Conservation (phyloP, 2,329 filamentous ascomycete species). For the Fusarium incarnatum region DNA sequence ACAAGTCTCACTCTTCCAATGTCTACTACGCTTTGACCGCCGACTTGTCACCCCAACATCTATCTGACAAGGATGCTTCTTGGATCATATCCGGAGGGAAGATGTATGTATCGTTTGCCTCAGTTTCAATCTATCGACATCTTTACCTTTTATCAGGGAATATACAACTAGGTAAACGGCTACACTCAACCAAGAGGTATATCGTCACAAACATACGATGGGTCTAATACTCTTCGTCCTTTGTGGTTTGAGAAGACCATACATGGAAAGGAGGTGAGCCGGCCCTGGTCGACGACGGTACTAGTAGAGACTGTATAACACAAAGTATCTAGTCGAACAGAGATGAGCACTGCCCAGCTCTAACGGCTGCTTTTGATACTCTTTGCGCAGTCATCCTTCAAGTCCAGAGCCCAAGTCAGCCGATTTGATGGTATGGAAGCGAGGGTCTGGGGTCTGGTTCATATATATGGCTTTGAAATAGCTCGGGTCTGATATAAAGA, state of each 20-base stretch:
- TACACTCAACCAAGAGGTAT: too few species aligned
- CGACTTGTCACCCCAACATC: not conserved
- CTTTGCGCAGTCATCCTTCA: not conserved
- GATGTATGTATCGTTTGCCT: not conserved
- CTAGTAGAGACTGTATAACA: too few species aligned
- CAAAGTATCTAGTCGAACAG: not conserved
- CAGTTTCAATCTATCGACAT: too few species aligned
- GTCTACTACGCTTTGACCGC: slow-evolving; percentile 12
- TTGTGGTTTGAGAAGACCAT: too few species aligned
- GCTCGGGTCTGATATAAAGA: not conserved
- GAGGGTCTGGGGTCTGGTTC: not conserved
- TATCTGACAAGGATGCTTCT: not conserved
- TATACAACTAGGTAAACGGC: too few species aligned
- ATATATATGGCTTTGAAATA: not conserved
- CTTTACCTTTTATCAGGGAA: too few species aligned
- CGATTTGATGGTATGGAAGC: not conserved
- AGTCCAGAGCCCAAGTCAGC: not conserved
- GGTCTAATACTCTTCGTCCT: too few species aligned
- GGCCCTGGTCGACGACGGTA: too few species aligned
- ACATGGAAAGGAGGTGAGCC: too few species aligned
- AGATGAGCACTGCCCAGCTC: not conserved
- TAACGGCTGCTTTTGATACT: not conserved
- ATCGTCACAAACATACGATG: too few species aligned
- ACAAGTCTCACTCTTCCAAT: not conserved
- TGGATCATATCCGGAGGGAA: not conserved